phyloP scores from a whole-genome alignment of 2,329 filamentous ascomycete species.

The Trichoderma brevicompactum region DNA sequence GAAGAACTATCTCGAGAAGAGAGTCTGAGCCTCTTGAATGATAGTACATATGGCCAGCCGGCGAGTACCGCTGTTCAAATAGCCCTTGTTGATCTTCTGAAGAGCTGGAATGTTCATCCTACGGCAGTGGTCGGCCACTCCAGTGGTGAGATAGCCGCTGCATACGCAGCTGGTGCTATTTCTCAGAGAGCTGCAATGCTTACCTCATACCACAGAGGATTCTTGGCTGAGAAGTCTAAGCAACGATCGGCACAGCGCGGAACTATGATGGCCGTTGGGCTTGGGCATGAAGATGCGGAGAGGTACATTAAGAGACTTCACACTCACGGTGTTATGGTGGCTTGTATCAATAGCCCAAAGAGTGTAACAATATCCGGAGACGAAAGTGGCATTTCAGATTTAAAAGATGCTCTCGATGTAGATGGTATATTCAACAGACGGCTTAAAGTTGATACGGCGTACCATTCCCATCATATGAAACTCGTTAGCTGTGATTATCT shows the following conservation, averaged over 20 bases:
- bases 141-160: conserved; percentile 42
- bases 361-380: conserved; percentile 45
- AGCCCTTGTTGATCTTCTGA: conserved; percentile 33
- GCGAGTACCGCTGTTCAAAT: conserved; percentile 34
- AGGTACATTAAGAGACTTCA: conserved; percentile 15
- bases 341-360: conserved; percentile 40
- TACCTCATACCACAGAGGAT: conserved; percentile 35
- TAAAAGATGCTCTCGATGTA: conserved; percentile 33
- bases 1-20: conserved; percentile 4
- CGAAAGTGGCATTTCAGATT: conserved; percentile 33
- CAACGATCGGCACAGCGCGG: conserved; percentile 28
- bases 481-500: neutral
- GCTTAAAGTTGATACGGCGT: conserved; percentile 26
- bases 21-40: conserved; percentile 1
- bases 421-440: conserved; percentile 36
- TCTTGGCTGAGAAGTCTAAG: conserved; percentile 27
- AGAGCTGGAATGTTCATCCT: conserved; percentile 30
- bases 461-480: conserved; percentile 28
- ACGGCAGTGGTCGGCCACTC: conserved; percentile 35
- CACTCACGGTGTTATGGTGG: conserved; percentile 34
- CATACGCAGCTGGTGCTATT: conserved; percentile 41
- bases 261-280: conserved; percentile 35
- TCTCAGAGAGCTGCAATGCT: conserved; percentile 32
- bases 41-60: conserved; percentile 34
- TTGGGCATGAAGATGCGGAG: conserved; percentile 27